Evolutionary conservation across 345 rosid species (phyloP), one percentile per base, ranked within the genome.

Genomic region (Cardamine resedifolia): DNA sequence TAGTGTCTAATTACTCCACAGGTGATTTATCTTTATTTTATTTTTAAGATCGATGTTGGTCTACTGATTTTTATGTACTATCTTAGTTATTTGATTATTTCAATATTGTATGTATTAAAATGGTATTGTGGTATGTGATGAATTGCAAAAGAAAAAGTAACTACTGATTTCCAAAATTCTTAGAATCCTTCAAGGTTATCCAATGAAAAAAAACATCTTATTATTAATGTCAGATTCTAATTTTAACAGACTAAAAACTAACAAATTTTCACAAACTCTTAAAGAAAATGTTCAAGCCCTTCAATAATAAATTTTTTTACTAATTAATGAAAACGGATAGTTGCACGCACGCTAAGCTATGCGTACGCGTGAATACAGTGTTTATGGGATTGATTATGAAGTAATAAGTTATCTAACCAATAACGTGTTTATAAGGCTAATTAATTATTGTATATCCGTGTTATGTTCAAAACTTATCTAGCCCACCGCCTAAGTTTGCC

Each of bases 341-440:
- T 67, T 53, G 72, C 28, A 53, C 19, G 41, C 71, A 53, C 50
- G 71, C 39, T 51, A 16, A 56, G 10, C 21, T 68, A 31, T n/a
- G 41, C 41, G 5, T 27, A 27, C 64, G 64, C 53, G 53, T 68
- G 55, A 30, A 56, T 56, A 27, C 21, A n/a, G 33, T 43, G 41
- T 56, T 44, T 27, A 69, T 15, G 33, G 2, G 21, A 69, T 36
- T 49, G 51, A 49, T 36, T 71, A 3, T 44, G 14, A 43, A 30
- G 16, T 11, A 33, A 8, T 15, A 59, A 59, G 39, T 49, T 49
- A n/a, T 34, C 26, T 5, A 59, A 23, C 28, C n/a, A 36, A 16
- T 48, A 34, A 34, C 67, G 41, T n/a, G 26, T 70, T 59, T 30
- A 16, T 59, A 19, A 47, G 34, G 16, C 18, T 51, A n/a, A 58